Base-by-base conservation (phyloP, 495 filamentous ascomycete genomes). In the Penicillium paradoxum region DNA sequence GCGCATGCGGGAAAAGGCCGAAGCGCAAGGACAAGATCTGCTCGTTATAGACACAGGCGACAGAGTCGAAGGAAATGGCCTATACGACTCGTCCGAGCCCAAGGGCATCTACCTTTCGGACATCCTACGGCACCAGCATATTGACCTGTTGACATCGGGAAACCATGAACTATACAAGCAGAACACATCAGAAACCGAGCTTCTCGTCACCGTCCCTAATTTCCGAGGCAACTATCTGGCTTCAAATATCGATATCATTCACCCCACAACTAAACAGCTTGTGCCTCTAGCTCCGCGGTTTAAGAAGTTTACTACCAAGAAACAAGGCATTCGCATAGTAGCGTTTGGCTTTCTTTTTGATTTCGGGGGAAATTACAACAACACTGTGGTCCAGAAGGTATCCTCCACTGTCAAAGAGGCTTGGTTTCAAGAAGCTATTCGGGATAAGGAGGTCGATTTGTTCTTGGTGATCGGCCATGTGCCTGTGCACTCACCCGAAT, bases 311-410 rank as follows among this genome's bases (percentile, higher is more conserved):
- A 88, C 79, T 22, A 97, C 95, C 11, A 87, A 90, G 70, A 88
- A 93, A 37, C 85, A 89, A 55, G 85, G 85, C 17, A 84, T 95
- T 53, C 83, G 87, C 21, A 83, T 98, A 51, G 74, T 90, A 6
- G 88, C 91, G 2, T 89, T 98, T 63, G 93, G 95, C 22, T 97
- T 97, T 62, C 72, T 98, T 3, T 98, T 95, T 68, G 83, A 98
- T 69, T 98, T 98, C 60, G 87, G 76, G 6, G 86, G 85, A 14
- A 96, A 95, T 62, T 83, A 83, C 24, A 90, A 95, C 59, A 97
- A 96, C 60, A 96, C 90, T 0, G 70, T 88, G 10, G 89, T 97
- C 7, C 84, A 88, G 56, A 80, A 79, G 0, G 90, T 96, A 6
- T 78, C 84, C 51, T 78, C 90, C 6, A 86, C 89, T 2, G 80